phyloP scores from a whole-genome alignment of 1,284 basidiomycete genomes.

The Coriolopsis trogii region DNA sequence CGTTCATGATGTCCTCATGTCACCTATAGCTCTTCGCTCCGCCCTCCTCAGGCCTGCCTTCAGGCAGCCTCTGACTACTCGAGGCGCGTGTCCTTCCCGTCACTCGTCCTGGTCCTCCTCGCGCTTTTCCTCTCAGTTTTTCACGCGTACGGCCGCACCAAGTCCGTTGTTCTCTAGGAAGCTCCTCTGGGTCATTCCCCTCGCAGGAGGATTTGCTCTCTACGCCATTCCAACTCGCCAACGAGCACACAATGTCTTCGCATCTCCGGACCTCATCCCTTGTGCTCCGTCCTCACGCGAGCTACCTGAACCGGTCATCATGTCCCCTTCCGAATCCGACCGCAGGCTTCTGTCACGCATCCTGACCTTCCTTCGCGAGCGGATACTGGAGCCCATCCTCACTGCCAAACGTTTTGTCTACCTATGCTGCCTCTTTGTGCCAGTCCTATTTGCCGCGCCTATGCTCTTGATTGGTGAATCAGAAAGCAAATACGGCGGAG shows the following conservation, averaged over 20 bases:
- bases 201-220: conserved; percentile 55
- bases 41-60: conserved; percentile 28
- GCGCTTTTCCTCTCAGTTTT: conserved; percentile 29
- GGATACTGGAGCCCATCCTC: conserved; percentile 85
- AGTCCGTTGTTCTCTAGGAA: conserved; percentile 25
- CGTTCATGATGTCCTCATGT: conserved; percentile 22
- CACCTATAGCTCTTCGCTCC: conserved; percentile 32
- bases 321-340: conserved; percentile 66
- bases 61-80: conserved; percentile 29
- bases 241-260: conserved; percentile 44
- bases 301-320: conserved; percentile 38
- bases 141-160: conserved; percentile 27
- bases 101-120: conserved; percentile 27
- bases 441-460: conserved; percentile 84
- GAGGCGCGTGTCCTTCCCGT: conserved; percentile 16
- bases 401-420: conserved; percentile 86
- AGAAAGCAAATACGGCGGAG: conserved; percentile 57
- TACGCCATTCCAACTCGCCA: conserved; percentile 48
- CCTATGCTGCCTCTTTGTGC: conserved; percentile 84
- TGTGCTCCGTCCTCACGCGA: conserved; percentile 40
- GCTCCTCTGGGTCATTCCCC: conserved; percentile 58
- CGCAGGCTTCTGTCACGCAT: conserved; percentile 49
- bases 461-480: conserved; percentile 82
- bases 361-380: conserved; percentile 47
- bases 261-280: conserved; percentile 67